phyloP scores from a whole-genome alignment of 1,139 yeast genomes.

The Taphrina populina region DNA sequence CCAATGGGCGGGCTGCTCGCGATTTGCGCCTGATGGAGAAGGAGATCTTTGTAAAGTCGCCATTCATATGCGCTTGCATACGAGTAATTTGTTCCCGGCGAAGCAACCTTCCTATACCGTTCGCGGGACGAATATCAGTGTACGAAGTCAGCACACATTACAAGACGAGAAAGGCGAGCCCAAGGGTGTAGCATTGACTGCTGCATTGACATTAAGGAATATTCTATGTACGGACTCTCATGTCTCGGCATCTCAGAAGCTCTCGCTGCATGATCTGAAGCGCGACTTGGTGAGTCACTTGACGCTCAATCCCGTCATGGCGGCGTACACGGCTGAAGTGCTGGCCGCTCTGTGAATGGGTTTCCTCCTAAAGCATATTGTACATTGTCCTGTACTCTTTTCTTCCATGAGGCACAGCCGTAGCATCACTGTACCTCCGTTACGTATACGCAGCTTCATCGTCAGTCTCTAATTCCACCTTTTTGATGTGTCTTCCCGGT shows the following conservation, averaged over 20 bases:
- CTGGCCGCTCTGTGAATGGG: slow-evolving; percentile 17
- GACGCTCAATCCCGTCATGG: slow-evolving; percentile 24
- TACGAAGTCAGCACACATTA: slow-evolving; percentile 35
- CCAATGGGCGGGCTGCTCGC: slow-evolving; percentile 38
- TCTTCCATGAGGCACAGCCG: neutral
- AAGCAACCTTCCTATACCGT: neutral
- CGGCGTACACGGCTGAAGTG: slow-evolving; percentile 15
- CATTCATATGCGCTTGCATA: slow-evolving; percentile 40
- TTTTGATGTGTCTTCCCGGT: slow-evolving; percentile 18
- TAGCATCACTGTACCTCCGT: too few relatives aligned
- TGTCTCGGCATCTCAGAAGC: neutral
- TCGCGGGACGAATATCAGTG: neutral
- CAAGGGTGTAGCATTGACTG: slow-evolving; percentile 43
- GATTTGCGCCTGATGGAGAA: slow-evolving; percentile 37
- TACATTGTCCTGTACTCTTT: neutral
- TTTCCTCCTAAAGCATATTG: too few relatives aligned
- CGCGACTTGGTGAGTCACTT: slow-evolving; percentile 6
- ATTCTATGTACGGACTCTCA: slow-evolving; percentile 16
- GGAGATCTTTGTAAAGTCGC: slow-evolving; percentile 36
- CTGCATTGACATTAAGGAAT: slow-evolving; percentile 47
- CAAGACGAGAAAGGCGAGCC: slow-evolving; percentile 42
- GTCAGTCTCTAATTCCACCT: neutral
- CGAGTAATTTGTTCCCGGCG: slow-evolving; percentile 8
- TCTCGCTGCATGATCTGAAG: neutral
- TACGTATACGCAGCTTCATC: slow-evolving; percentile 9